A percentile compares a stretch with the other conserved stretches of the same genome.
Conservation (phyloP, 148 eudicot genomes). For the Vaccinium corymbosum region DNA sequence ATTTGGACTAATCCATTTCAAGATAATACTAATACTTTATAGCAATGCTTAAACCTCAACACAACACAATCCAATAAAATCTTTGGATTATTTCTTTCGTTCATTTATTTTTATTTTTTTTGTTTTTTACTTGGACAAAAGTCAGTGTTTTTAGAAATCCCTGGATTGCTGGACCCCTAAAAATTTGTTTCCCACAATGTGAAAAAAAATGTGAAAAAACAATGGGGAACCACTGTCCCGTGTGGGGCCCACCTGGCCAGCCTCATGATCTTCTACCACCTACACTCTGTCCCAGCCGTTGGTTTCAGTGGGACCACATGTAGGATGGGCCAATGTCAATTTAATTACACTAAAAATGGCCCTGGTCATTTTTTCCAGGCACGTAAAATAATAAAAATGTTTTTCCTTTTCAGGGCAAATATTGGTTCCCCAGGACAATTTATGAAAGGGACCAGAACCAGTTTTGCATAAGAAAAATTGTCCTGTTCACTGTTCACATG, state of each 20-base stretch:
- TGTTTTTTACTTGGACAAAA: too few species aligned
- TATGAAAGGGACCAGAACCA: neutral
- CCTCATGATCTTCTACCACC: neutral
- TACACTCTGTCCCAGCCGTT: neutral
- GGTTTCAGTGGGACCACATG: neutral
- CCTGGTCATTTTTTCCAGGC: neutral
- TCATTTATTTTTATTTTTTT: too few species aligned
- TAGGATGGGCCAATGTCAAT: neutral
- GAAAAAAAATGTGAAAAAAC: neutral
- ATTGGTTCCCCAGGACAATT: neutral
- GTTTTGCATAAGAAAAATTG: neutral
- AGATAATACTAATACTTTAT: neutral
- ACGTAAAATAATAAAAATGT: neutral
- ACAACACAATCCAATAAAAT: too few species aligned
- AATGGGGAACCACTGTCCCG: neutral
- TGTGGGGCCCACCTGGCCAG: neutral
- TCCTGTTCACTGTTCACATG: too few species aligned
- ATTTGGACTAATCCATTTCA: neutral
- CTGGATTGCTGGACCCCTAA: too few species aligned
- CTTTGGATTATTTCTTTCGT: too few species aligned
- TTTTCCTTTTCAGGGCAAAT: neutral
- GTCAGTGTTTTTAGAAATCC: too few species aligned
- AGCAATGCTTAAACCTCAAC: neutral
- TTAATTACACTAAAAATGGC: neutral
- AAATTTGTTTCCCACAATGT: neutral